phyloP scores from a whole-genome alignment of 768 basidiomycete genomes.

The Leccinellum luteum region DNA sequence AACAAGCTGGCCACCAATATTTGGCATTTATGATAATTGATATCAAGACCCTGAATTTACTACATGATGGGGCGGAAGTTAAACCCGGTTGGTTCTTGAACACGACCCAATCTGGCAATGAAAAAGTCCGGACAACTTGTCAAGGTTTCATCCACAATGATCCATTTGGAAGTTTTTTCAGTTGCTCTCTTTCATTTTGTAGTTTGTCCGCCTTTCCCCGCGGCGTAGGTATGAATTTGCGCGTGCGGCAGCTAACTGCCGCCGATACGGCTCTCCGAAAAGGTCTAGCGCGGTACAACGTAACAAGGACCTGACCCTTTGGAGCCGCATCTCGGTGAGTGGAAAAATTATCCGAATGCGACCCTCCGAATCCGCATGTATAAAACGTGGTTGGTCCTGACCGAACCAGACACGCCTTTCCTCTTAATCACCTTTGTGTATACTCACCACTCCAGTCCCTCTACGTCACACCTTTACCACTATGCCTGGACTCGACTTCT shows the following conservation, averaged over 20 bases:
- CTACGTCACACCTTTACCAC: constrained; percentile 9
- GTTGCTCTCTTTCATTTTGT: neutral
- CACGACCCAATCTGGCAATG: constrained; percentile 5
- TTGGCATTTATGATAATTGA: constrained; percentile 4
- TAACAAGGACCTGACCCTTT: constrained; percentile 25
- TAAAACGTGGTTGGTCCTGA: constrained; percentile 12
- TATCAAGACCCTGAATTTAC: constrained; percentile 15
- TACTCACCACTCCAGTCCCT: constrained; percentile 3
- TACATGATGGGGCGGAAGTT: constrained; percentile 5
- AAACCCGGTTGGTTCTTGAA: neutral
- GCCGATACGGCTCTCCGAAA: constrained; percentile 7
- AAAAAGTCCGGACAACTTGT: neutral
- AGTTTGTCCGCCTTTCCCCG: constrained; percentile 24
- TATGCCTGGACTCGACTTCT: constrained; percentile 37
- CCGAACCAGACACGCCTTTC: neutral
- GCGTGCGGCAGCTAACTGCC: constrained; percentile 5
- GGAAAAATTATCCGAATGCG: constrained; percentile 14
- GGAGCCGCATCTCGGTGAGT: constrained; percentile 6
- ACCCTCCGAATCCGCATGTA: constrained; percentile 8
- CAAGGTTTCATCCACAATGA: constrained; percentile 4
- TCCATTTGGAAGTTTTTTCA: constrained; percentile 5
- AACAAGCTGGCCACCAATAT: neutral
- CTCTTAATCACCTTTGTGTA: constrained; percentile 23
- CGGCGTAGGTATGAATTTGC: constrained; percentile 1
- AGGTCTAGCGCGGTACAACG: constrained; percentile 18